These are phyloP conservation scores for Pelargonium fulgidum DNA, from an alignment of 441 rosid species.

Conservation along the genomic window DNA sequence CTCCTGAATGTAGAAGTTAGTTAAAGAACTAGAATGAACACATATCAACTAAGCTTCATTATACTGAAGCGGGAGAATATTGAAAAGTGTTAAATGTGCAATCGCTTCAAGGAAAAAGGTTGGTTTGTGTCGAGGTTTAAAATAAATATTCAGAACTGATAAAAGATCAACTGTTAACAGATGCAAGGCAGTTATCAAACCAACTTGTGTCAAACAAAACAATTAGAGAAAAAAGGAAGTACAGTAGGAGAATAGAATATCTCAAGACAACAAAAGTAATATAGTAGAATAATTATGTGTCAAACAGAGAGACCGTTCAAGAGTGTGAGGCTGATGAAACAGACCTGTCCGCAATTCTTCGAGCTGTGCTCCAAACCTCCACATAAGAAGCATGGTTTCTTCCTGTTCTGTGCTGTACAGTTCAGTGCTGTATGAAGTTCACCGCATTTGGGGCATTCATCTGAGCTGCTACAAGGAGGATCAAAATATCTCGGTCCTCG, in stretches of 20 bases:
- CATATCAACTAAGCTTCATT: neutral
- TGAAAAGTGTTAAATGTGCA: too few relatives aligned
- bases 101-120: too few relatives aligned
- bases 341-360: conserved; percentile 30
- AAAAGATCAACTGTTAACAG: neutral
- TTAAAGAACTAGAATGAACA: neutral
- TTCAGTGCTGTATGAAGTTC: neutral
- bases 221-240: neutral
- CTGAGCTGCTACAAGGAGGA: neutral
- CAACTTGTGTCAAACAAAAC: neutral
- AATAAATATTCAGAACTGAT: neutral
- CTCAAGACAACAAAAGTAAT: conserved; percentile 2
- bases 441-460: conserved; percentile 6
- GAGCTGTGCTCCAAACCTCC: conserved; percentile 4
- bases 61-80: too few relatives aligned
- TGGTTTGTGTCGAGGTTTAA: too few relatives aligned
- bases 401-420: neutral
- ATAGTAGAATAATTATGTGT: neutral
- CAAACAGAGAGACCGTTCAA: neutral
- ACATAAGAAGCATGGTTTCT: conserved; percentile 1
- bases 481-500: conserved; percentile 5
- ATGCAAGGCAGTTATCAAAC: neutral
- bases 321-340: neutral
- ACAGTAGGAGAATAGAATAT: neutral
- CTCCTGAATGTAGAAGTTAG: too few relatives aligned